phyloP scores from a whole-genome alignment of 345 rosid genomes.

The Syzygium jambos region DNA sequence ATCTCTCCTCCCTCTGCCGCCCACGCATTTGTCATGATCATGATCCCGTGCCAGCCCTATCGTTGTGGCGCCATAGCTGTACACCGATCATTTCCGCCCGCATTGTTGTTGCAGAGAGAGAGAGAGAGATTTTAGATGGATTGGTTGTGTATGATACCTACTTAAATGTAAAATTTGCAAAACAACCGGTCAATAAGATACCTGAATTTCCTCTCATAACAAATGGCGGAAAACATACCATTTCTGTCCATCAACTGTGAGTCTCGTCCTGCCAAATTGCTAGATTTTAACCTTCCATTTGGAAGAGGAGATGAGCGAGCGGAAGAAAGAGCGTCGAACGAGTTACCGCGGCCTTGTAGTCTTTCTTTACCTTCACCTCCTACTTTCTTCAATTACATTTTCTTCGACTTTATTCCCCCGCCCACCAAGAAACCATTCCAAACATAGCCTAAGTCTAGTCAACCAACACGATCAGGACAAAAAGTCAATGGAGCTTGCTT shows the following conservation, averaged over 20 bases:
- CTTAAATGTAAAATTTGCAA: neutral
- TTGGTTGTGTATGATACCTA: neutral
- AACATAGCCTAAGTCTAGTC: neutral
- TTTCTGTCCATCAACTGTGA: neutral
- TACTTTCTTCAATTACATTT: neutral
- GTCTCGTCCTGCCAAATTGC: neutral
- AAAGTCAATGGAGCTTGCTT: neutral
- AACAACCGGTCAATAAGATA: neutral
- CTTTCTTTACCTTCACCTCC: neutral
- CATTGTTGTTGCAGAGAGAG: too few relatives aligned
- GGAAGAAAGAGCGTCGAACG: too few relatives aligned
- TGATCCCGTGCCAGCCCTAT: fast-evolving
- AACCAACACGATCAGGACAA: neutral
- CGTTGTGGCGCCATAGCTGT: neutral
- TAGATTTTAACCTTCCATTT: neutral
- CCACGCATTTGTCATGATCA: neutral
- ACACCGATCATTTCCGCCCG: fast-evolving
- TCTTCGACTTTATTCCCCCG: neutral
- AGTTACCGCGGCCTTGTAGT: neutral
- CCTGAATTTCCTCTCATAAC: neutral
- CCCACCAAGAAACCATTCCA: neutral
- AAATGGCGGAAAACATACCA: neutral
- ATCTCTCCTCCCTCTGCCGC: too few relatives aligned
- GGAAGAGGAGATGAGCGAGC: neutral
- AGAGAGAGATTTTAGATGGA: neutral